Conservation (phyloP, 1,284 basidiomycete species). For the Ustilago nuda region DNA sequence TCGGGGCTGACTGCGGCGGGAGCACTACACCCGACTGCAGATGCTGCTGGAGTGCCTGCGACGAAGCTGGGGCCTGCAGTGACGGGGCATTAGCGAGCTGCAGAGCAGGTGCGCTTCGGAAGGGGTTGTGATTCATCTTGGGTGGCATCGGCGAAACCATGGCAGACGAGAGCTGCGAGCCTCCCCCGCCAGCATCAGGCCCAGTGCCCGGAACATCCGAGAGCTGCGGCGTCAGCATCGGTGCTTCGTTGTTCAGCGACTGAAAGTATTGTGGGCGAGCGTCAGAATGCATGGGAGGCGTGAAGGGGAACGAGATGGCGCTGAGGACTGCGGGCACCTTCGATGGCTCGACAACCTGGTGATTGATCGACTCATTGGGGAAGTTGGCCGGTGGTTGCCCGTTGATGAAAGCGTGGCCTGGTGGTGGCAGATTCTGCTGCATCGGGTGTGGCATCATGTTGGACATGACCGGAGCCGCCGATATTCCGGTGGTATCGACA, state of each 20-base stretch:
- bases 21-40: slow-evolving; percentile 20
- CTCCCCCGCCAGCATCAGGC: slow-evolving; percentile 16
- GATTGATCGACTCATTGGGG: slow-evolving; percentile 54
- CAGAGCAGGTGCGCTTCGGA: slow-evolving; percentile 22
- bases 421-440: slow-evolving; percentile 26
- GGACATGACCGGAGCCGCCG: slow-evolving; percentile 7
- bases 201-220: slow-evolving; percentile 27
- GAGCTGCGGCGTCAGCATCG: slow-evolving; percentile 48
- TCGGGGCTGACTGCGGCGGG: slow-evolving; percentile 36
- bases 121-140: slow-evolving; percentile 40
- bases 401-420: slow-evolving; percentile 45
- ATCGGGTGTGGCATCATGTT: slow-evolving; percentile 30
- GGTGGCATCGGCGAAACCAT: slow-evolving; percentile 46
- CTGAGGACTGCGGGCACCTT: slow-evolving; percentile 58
- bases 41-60: slow-evolving; percentile 47
- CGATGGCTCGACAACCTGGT: slow-evolving; percentile 61
- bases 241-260: slow-evolving; percentile 44
- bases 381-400: slow-evolving; percentile 47
- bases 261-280: slow-evolving; percentile 49
- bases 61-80: slow-evolving; percentile 33
- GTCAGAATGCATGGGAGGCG: slow-evolving; percentile 58
- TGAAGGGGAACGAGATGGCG: slow-evolving; percentile 63
- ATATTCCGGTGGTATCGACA: slow-evolving; percentile 10
- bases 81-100: slow-evolving; percentile 28
- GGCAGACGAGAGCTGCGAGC: slow-evolving; percentile 36